These are phyloP conservation scores for Ganoderma sp. DNA, from an alignment of 1,284 basidiomycete species.

Conservation along the genomic window DNA sequence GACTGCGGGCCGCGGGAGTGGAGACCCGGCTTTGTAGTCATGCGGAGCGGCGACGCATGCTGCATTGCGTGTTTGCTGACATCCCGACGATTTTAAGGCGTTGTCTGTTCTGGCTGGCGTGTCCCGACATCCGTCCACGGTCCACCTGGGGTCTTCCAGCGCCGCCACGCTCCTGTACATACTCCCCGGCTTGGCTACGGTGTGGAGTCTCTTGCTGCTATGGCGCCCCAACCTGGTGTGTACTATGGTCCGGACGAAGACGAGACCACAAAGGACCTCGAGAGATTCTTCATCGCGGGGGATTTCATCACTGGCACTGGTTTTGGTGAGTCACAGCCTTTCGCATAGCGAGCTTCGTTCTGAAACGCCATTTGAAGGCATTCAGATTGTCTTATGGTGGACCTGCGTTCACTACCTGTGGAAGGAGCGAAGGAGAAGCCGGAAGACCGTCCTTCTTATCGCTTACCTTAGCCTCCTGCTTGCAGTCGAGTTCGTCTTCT, in stretches of 20 bases:
- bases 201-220: background rate
- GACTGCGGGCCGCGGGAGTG: background rate
- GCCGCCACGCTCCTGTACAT: slow-evolving; percentile 22
- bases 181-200: background rate
- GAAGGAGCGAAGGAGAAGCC: slow-evolving; percentile 42
- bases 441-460: slow-evolving; percentile 43
- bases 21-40: background rate
- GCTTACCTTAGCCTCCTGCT: slow-evolving; percentile 48
- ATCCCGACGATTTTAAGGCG: background rate
- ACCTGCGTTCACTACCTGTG: slow-evolving; percentile 48
- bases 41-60: background rate
- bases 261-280: slow-evolving; percentile 24
- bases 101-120: background rate
- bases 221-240: slow-evolving; percentile 15
- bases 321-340: slow-evolving; percentile 27
- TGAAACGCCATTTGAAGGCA: slow-evolving; percentile 35
- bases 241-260: slow-evolving; percentile 31
- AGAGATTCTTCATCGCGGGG: slow-evolving; percentile 34
- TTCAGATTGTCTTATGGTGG: slow-evolving; percentile 47
- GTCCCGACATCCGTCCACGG: slow-evolving; percentile 6
- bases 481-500: slow-evolving; percentile 47
- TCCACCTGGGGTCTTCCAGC: slow-evolving; percentile 19
- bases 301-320: slow-evolving; percentile 32
- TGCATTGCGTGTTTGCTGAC: background rate
- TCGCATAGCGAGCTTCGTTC: background rate